Evolutionary conservation across 2,329 filamentous ascomycete species (phyloP).

Genomic region (Arthroderma sp.): DNA sequence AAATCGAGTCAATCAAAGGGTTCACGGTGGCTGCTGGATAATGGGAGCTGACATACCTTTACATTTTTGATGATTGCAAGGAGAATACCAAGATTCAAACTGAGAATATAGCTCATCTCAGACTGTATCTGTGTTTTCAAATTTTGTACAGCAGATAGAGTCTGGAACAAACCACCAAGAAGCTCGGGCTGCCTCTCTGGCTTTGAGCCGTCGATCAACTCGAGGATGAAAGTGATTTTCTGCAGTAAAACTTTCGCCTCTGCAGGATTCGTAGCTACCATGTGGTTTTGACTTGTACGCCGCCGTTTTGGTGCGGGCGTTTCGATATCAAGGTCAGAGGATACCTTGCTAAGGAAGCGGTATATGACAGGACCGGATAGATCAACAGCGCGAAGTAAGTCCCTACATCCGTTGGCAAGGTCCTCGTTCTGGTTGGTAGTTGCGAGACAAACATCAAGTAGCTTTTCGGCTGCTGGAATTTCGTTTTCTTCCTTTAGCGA

Average conservation of each 20-base stretch:
- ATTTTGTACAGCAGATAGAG: conserved; percentile 75
- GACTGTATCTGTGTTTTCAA: conserved; percentile 70
- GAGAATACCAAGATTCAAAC: conserved; percentile 67
- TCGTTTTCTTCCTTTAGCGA: conserved; percentile 27
- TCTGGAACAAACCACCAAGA: conserved; percentile 65
- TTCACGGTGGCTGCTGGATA: conserved; percentile 3
- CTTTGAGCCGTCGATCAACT: conserved; percentile 70
- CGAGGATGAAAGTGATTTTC: conserved; percentile 73
- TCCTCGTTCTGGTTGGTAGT: conserved; percentile 14
- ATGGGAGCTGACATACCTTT: conserved; percentile 30
- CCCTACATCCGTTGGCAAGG: conserved; percentile 33
- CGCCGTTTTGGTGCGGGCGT: conserved; percentile 65
- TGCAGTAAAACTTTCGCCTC: conserved; percentile 56
- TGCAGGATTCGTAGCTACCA: conserved; percentile 47
- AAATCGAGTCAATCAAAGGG: neutral
- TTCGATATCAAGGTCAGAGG: conserved; percentile 53
- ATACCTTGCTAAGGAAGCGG: conserved; percentile 58
- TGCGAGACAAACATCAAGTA: conserved; percentile 31
- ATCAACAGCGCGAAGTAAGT: conserved; percentile 59
- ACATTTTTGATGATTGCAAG: conserved; percentile 71
- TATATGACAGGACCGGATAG: conserved; percentile 60
- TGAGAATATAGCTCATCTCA: conserved; percentile 81
- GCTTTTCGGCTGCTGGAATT: conserved; percentile 21
- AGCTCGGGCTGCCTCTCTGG: conserved; percentile 63
- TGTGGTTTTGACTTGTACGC: conserved; percentile 61